Evolutionary conservation across 768 basidiomycete genomes (phyloP), one percentile per base, ranked within the genome.

Genomic region (Tylopilus vinaceipallidus): DNA sequence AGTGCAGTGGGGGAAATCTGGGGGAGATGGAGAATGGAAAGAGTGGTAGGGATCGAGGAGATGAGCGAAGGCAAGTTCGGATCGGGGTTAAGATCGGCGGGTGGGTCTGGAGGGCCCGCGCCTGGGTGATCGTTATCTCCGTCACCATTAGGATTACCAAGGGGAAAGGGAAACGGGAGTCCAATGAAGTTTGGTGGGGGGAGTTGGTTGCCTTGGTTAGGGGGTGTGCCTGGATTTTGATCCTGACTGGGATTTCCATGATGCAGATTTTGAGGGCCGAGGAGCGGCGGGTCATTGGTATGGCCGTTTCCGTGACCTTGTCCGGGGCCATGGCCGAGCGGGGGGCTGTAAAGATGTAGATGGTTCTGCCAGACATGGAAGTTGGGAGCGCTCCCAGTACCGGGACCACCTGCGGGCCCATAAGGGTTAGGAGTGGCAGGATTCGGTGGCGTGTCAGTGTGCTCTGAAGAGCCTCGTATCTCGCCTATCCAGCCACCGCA

Each of bases 401-500:
- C 37, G 6, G 4, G 8, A 0, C 29, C 30, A 22, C 37, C 52
- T 2, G 41, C 22, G 16, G 13, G 36, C 11, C 26, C 52, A 1
- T 39, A 30, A 17, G 2, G 20, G 30, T 47, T 54, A 19, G 13
- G 52, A 30, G 13, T 12, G 6, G 19, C 54, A 13, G 52, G 2
- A 9, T 46, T 39, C 4, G 24, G 60, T 10, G 26, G 20, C 4
- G 49, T 1, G 9, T 51, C 45, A 4, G 12, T 10, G 22, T 52
- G 59, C 16, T 66, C 64, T 8, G 50, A 35, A 1, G 53, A 55
- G 10, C 56, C 55, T 42, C 45, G 60, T 26, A 76, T 63, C 30
- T 73, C 67, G n/a, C 66, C 71, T 20, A 69, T 67, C 59, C 65
- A 69, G 17, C 55, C 57, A 14, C 60, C 65, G 34, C 59, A 66